Percentiles rank a stretch among this genome's conserved stretches.
These are phyloP conservation scores for Periconia digitata DNA, from an alignment of 2,329 filamentous ascomycete genomes.

Conservation along the genomic window DNA sequence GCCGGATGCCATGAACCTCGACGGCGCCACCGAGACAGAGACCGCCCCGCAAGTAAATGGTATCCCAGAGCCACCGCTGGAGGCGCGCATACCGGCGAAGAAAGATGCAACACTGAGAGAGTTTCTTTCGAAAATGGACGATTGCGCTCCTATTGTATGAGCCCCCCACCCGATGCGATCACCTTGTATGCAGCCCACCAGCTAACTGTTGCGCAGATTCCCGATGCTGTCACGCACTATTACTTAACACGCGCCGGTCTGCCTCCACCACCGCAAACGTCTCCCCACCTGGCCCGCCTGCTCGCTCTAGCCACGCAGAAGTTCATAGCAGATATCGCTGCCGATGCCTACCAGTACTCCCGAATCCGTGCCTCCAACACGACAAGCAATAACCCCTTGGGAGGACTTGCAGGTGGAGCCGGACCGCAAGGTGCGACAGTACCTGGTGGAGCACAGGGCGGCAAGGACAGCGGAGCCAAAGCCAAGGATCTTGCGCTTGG, in stretches of 20 bases:
- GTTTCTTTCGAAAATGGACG: constrained; percentile 95
- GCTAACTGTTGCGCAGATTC: constrained; percentile 65
- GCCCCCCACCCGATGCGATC: neutral
- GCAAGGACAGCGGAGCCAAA: constrained; percentile 44
- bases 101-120: constrained; percentile 93
- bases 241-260: constrained; percentile 96
- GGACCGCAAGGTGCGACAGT: constrained; percentile 64
- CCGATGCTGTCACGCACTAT: constrained; percentile 95
- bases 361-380: constrained; percentile 93
- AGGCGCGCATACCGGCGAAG: constrained; percentile 70
- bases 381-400: constrained; percentile 88
- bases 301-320: constrained; percentile 98
- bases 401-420: constrained; percentile 67
- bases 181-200: neutral
- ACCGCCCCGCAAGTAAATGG: constrained; percentile 36
- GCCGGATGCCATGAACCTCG: constrained; percentile 44
- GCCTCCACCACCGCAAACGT: constrained; percentile 86
- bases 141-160: constrained; percentile 92
- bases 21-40: constrained; percentile 43
- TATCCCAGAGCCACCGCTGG: constrained; percentile 50
- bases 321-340: constrained; percentile 95
- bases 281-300: constrained; percentile 85
- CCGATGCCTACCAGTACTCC: constrained; percentile 96
- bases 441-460: constrained; percentile 56
- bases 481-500: constrained; percentile 52